Base-by-base conservation (phyloP, 1,139 yeast genomes). In the Yamadazyma spencermartinsiae region DNA sequence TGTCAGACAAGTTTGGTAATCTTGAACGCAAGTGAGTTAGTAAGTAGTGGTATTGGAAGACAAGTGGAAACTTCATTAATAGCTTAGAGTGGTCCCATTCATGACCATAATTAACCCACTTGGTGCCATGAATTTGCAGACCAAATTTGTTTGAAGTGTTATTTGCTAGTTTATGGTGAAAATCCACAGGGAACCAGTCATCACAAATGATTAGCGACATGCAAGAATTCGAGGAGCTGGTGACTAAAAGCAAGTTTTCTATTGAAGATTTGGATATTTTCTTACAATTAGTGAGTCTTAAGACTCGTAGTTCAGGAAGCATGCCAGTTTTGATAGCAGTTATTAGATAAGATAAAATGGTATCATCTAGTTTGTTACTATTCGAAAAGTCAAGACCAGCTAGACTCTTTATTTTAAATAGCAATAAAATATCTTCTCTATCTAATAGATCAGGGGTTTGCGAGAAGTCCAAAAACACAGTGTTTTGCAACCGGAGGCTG, bases 371-470 rank as follows among this genome's bases (percentile, higher is more conserved):
- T 7, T 43, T 32, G 0, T 35, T 26, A 33, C 54, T 55, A 31
- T 57, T 52, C 1, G 73, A 65, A 7, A 71, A 37, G 42, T 68
- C 64, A 29, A 72, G 50, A 2, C 63, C 71, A 12, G 55, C 53
- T 29, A 71, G 50, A 34, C 53, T 54, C 12, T 57, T 54, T 9
- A 68, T 44, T 39, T 63, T 65, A 43, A 67, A 58, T 2, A 70
- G 30, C 29, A 49, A 35, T 31, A 64, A 54, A 31, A 51, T 54
- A 20, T 62, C 65, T 14, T 61, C 65, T 19, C 54, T 44, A 4
- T 52, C 35, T 11, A 51, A 34, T 6, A 37, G 31, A 2, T 35
- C 12, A 7, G 46, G 46, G 5, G 39, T 24, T 2, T 18, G 18
- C 1, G 51, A 46, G 17, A 49, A 39, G 35, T 49, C 51, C 4